phyloP scores from a whole-genome alignment of 1,284 basidiomycete species.

The Austropuccinia psidii region DNA sequence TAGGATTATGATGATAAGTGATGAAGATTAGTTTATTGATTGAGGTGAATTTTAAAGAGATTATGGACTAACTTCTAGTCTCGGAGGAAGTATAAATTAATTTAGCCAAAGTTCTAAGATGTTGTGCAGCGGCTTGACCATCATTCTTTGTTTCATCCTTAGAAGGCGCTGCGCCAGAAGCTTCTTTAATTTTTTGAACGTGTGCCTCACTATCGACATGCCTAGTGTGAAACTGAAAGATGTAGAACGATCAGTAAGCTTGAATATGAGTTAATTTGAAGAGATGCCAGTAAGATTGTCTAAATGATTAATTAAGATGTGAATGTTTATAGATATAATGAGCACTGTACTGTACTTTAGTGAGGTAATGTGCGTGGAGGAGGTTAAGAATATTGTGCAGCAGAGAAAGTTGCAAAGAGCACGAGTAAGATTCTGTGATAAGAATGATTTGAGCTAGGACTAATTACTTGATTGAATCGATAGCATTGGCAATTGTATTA shows the following conservation, averaged over 20 bases:
- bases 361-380: too few species aligned
- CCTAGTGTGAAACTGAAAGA: slow-evolving; percentile 25
- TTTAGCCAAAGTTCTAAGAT: slow-evolving; percentile 67
- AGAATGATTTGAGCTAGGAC: too few species aligned
- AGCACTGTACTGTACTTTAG: not conserved
- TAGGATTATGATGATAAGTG: slow-evolving; percentile 30
- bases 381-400: too few species aligned
- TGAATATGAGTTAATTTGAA: slow-evolving; percentile 27
- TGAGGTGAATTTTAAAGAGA: slow-evolving; percentile 60
- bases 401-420: too few species aligned
- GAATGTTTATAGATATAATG: not conserved
- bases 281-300: slow-evolving; percentile 53
- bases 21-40: slow-evolving; percentile 40
- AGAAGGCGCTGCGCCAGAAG: slow-evolving; percentile 14
- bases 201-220: slow-evolving; percentile 31
- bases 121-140: slow-evolving; percentile 56
- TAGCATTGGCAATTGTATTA: too few species aligned
- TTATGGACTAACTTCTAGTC: slow-evolving; percentile 75
- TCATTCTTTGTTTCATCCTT: slow-evolving; percentile 34
- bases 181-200: slow-evolving; percentile 33
- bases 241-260: not conserved
- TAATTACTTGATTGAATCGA: too few species aligned
- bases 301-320: slow-evolving; percentile 52
- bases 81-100: slow-evolving; percentile 85
- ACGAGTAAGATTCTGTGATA: too few species aligned